These are phyloP conservation scores for Boletus subcaerulescens DNA, from an alignment of 768 basidiomycete species.

Conservation along the genomic window DNA sequence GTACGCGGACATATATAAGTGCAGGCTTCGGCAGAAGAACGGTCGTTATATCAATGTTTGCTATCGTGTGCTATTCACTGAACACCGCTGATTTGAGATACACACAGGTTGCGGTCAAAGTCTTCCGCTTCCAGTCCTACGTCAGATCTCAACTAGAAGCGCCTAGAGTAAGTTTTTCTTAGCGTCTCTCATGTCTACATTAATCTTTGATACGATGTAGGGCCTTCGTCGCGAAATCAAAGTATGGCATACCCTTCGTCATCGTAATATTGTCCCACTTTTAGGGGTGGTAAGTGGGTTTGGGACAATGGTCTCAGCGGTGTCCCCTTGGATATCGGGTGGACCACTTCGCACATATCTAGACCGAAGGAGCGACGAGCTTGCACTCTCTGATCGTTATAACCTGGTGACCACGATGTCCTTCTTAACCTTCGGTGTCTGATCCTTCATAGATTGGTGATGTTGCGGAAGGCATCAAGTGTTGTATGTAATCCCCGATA, in stretches of 20 bases:
- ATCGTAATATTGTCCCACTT: conserved; percentile 1
- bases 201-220: not conserved
- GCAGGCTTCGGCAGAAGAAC: not conserved
- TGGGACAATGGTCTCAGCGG: not conserved
- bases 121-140: not conserved
- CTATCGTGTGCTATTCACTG: not conserved
- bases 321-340: not conserved
- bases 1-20: not conserved
- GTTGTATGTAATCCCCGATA: not conserved
- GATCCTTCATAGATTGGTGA: not conserved
- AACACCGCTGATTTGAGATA: not conserved
- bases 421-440: not conserved
- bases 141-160: not conserved
- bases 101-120: not conserved
- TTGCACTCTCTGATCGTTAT: not conserved
- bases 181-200: not conserved
- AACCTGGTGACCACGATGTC: not conserved
- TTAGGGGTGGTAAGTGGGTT: not conserved
- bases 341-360: not conserved
- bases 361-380: not conserved
- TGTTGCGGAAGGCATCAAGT: not conserved
- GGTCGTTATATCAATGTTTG: not conserved
- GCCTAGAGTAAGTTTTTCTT: not conserved
- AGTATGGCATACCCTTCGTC: conserved; percentile 1
- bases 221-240: conserved; percentile 1